These are phyloP conservation scores for Bruguiera gymnorhiza DNA, from an alignment of 345 rosid genomes.

Conservation along the genomic window DNA sequence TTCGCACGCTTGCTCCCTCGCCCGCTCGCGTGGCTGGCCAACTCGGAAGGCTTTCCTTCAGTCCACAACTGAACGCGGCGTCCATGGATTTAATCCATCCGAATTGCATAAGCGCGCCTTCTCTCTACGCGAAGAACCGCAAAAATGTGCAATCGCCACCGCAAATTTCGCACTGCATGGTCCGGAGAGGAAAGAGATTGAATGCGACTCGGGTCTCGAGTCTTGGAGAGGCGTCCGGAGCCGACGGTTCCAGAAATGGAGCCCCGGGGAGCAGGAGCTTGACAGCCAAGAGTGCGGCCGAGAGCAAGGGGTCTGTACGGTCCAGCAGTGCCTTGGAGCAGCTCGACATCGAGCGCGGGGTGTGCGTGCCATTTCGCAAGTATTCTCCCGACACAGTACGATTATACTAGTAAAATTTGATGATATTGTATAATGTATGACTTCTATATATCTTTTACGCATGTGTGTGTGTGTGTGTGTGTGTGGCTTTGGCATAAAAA, in stretches of 20 bases:
- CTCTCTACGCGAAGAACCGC: constrained; percentile 1
- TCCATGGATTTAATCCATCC: constrained; percentile 22
- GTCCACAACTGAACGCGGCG: too few relatives aligned
- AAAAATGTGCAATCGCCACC: background rate
- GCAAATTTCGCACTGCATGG: background rate
- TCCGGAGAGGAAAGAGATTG: background rate
- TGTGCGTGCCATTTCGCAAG: constrained; percentile 95
- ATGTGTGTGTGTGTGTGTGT: too few relatives aligned
- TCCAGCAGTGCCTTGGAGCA: constrained; percentile 75
- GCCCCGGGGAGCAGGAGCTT: background rate
- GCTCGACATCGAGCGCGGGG: constrained; percentile 96
- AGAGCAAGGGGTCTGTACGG: background rate
- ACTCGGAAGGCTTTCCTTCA: too few relatives aligned
- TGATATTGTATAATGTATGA: background rate
- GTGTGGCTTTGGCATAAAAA: too few relatives aligned
- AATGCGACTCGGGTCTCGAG: constrained; percentile 1
- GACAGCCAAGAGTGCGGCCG: background rate
- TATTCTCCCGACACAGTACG: constrained; percentile 90
- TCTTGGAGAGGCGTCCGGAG: background rate
- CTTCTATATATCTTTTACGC: background rate
- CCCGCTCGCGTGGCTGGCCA: too few relatives aligned
- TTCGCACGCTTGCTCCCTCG: background rate
- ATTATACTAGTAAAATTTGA: constrained; percentile 9
- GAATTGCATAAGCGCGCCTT: constrained; percentile 11
- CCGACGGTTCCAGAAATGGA: constrained; percentile 8